Conservation (phyloP, 2,329 filamentous ascomycete species). For the Leptographium procerum region DNA sequence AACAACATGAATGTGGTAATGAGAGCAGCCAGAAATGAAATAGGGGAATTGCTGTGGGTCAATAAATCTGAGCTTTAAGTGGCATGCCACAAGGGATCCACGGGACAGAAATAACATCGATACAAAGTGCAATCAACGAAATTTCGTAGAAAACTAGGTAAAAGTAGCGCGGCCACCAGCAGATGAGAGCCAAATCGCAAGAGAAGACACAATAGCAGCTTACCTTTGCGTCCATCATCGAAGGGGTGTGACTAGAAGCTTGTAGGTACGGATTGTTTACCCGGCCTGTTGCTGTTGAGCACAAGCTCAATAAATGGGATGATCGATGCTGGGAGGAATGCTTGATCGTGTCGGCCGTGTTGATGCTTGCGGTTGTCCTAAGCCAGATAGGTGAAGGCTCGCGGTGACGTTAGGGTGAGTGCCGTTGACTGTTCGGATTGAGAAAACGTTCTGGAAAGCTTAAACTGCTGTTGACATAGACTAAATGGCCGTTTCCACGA, state of each 20-base stretch:
- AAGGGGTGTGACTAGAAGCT: background rate
- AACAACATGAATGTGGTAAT: background rate
- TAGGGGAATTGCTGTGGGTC: background rate
- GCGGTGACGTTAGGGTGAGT: background rate
- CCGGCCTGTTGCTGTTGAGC: background rate
- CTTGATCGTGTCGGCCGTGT: background rate
- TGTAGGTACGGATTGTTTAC: background rate
- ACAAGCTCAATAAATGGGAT: background rate
- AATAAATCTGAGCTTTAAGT: background rate
- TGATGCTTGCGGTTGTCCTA: background rate
- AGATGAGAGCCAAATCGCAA: background rate
- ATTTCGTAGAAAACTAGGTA: background rate
- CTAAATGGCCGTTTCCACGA: background rate
- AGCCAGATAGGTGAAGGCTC: background rate
- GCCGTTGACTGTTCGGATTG: background rate
- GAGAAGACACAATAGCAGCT: background rate
- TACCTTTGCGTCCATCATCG: constrained; percentile 5
- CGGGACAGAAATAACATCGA: background rate
- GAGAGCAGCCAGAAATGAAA: background rate
- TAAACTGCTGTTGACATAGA: background rate
- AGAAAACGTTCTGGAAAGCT: background rate
- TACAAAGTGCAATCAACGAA: background rate
- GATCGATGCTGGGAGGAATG: background rate
- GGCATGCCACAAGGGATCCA: background rate
- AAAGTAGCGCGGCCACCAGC: background rate